Evolutionary conservation across 345 rosid genomes (phyloP).

Genomic region (Mangifera indica): DNA sequence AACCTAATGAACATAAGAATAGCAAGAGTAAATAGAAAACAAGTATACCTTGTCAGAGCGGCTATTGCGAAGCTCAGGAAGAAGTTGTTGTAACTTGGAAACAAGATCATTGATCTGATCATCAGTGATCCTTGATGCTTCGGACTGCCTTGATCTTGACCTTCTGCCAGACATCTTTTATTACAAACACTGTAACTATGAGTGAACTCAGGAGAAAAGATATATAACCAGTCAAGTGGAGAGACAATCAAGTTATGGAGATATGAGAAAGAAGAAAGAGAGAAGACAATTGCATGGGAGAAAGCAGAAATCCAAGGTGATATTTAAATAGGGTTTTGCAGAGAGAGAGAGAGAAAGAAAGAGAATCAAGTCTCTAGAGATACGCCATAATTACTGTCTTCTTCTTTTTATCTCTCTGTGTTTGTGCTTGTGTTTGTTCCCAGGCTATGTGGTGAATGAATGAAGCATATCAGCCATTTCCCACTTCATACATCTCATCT

Average conservation of each 20-base stretch:
- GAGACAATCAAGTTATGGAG: conserved; percentile 25
- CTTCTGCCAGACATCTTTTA: conserved; percentile 75
- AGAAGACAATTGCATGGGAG: conserved; percentile 52
- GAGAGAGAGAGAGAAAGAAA: conserved; percentile 6
- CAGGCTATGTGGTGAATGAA: neutral
- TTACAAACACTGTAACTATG: neutral
- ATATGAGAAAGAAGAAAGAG: conserved; percentile 15
- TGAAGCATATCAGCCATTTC: too few species aligned
- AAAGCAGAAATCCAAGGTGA: conserved; percentile 27
- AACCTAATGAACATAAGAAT: neutral
- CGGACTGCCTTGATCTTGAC: conserved; percentile 70
- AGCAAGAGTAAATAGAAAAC: too few species aligned
- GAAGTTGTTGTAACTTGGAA: conserved; percentile 77
- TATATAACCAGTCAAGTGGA: too few species aligned
- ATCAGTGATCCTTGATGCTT: conserved; percentile 69
- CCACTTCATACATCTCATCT: too few species aligned
- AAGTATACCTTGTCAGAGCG: conserved; percentile 62
- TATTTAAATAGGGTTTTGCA: conserved; percentile 47
- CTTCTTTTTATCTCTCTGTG: conserved; percentile 1
- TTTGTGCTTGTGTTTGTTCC: neutral
- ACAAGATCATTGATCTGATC: conserved; percentile 95
- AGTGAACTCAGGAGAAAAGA: conserved; percentile 1
- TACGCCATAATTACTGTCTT: conserved; percentile 36
- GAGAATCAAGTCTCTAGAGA: conserved; percentile 32
- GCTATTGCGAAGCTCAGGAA: conserved; percentile 69